Evolutionary conservation across 768 basidiomycete species (phyloP), one percentile per base, ranked within the genome.

Genomic region (Amanita polypyramis): DNA sequence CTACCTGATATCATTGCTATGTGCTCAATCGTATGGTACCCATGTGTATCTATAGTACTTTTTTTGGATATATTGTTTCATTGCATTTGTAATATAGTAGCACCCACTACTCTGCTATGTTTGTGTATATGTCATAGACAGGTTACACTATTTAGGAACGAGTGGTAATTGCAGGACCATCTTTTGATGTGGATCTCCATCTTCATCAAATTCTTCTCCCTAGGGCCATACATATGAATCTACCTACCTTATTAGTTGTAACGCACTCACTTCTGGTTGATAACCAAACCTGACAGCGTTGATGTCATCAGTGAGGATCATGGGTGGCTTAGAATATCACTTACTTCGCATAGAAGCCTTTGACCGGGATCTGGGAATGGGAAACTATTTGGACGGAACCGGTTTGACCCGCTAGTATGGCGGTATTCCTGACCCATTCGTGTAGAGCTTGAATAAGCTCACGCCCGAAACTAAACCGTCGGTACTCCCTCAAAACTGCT

Each of bases 111-210:
- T 49, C 39, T n/a, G 3, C 27, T 14, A 23, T 38, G 27, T 36
- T 34, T n/a, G 23, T 42, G 15, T 19, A 25, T 17, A 42, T 49
- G 47, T 14, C n/a, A 10, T 37, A 17, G 23, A 17, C 17, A 21
- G 7, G 23, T n/a, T 29, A 38, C 10, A 23, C 45, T 17, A 25
- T 25, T 37, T 23, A 15, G 20, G 15, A 25, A 19, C 29, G 10
- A 49, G 64, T 51, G 74, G 70, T 56, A 85, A 62, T 53, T 65
- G 69, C 55, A 74, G 64, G 51, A 81, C 72, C 87, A 91, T 87
- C 65, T 78, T 81, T 61, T 90, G 87, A 74, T 92, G 88, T 50
- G 85, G 87, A 58, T 77, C 87, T 27, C 87, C 88, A 49, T 85
- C 89, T 66, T 82, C 85, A 63, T 85, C 83, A 66, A 85, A 88